Percentiles rank a stretch among this genome's conserved stretches.
Evolutionary conservation across 306 rosid species (phyloP).

Genomic region (Corylus americana): DNA sequence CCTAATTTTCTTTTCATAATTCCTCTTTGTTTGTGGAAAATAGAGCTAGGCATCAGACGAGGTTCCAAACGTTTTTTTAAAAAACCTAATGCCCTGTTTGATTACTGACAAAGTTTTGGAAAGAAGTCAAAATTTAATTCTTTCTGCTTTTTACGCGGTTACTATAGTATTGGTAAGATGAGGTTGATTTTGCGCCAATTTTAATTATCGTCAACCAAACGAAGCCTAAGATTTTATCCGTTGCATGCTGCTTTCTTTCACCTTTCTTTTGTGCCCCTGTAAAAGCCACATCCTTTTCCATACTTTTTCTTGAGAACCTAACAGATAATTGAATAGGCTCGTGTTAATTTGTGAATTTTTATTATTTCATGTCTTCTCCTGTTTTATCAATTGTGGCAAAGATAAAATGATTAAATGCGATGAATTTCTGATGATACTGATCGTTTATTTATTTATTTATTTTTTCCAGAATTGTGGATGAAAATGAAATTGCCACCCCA

Average conservation of each 20-base stretch:
- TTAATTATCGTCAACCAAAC: neutral
- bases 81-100: neutral
- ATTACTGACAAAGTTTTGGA: neutral
- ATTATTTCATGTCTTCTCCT: neutral
- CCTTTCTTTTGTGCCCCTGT: neutral
- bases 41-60: neutral
- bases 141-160: neutral
- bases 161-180: neutral
- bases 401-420: neutral
- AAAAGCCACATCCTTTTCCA: no score
- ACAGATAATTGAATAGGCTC: neutral
- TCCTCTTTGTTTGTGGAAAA: neutral
- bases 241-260: neutral
- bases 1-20: neutral
- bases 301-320: neutral
- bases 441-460: neutral
- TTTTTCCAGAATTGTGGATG: conserved; percentile 39
- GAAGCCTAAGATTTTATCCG: neutral
- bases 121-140: neutral
- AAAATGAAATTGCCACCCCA: conserved; percentile 21
- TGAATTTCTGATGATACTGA: neutral
- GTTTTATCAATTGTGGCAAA: neutral
- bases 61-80: neutral
- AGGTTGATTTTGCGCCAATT: no score
- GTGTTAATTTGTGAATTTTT: neutral